A percentile compares a stretch with the other conserved stretches of the same genome.
Evolutionary conservation across 805 yeast species (phyloP).

Genomic region (Monosporozyma unispora): DNA sequence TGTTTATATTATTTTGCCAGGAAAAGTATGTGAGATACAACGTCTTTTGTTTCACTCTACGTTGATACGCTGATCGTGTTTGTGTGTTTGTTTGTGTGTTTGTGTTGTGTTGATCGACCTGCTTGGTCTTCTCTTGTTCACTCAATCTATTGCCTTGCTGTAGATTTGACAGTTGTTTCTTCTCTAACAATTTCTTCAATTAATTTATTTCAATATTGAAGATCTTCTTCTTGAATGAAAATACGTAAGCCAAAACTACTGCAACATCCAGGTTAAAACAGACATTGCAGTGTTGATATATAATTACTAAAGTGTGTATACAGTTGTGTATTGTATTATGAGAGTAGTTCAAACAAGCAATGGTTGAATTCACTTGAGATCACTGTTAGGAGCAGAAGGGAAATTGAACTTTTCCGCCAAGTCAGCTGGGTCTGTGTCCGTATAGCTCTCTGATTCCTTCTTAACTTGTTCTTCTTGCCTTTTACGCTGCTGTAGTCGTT

Average conservation of each 20-base stretch:
- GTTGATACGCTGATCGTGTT: no score
- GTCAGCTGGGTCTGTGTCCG: constrained; percentile 25
- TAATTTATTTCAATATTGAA: neutral
- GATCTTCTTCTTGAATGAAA: no score
- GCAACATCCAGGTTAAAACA: no score
- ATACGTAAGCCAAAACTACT: no score
- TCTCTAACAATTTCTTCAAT: neutral
- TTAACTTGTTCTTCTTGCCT: constrained; percentile 18
- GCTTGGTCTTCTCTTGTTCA: neutral
- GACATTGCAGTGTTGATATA: neutral
- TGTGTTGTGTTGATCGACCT: neutral
- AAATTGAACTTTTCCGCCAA: constrained; percentile 16
- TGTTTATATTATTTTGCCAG: neutral
- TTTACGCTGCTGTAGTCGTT: constrained; percentile 7
- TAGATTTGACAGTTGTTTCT: neutral
- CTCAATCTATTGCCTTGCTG: neutral
- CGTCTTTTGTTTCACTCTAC: neutral
- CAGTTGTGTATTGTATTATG: neutral
- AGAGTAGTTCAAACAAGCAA: neutral
- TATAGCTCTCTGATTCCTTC: constrained; percentile 9
- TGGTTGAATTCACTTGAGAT: neutral
- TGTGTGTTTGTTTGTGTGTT: no score
- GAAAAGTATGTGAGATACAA: neutral
- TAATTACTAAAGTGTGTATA: neutral
- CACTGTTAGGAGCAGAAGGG: constrained; percentile 20